Evolutionary conservation across 805 yeast genomes (phyloP).

Genomic region (Starmerella bombi): DNA sequence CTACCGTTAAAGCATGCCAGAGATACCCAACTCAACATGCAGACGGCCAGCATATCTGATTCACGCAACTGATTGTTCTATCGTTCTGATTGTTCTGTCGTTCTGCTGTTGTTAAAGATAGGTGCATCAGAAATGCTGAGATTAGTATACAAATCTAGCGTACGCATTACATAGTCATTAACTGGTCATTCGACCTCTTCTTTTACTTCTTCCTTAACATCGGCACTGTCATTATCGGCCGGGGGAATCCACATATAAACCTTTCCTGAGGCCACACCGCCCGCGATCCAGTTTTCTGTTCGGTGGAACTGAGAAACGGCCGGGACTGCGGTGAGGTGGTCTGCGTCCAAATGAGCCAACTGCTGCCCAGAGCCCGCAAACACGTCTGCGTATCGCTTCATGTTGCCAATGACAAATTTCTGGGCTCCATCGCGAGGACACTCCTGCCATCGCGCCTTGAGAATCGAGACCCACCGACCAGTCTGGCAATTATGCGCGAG

Average conservation of each 20-base stretch:
- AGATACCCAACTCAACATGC: too few species aligned
- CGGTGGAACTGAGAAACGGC: conserved; percentile 81
- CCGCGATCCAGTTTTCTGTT: conserved; percentile 75
- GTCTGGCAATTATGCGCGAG: conserved; percentile 88
- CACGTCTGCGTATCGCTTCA: conserved; percentile 78
- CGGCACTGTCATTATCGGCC: not conserved
- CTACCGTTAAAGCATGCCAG: too few species aligned
- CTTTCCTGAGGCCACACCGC: conserved; percentile 92
- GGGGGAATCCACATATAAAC: conserved; percentile 39
- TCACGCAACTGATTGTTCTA: too few species aligned
- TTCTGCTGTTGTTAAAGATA: too few species aligned
- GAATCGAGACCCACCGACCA: conserved; percentile 91
- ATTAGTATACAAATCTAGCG: too few species aligned
- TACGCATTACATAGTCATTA: too few species aligned
- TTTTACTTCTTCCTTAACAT: not conserved
- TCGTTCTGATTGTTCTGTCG: too few species aligned
- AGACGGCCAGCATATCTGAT: too few species aligned
- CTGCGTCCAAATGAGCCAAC: conserved; percentile 57
- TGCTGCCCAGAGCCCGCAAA: conserved; percentile 66
- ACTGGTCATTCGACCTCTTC: not conserved
- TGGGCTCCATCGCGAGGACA: conserved; percentile 57
- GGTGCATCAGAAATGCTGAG: too few species aligned
- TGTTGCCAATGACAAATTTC: conserved; percentile 83
- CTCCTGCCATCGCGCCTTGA: conserved; percentile 77
- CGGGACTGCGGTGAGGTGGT: conserved; percentile 73